Percentiles rank a stretch among this genome's conserved stretches.
Evolutionary conservation across 129 eudicot species (phyloP).

Genomic region (Pittosporum tobira): DNA sequence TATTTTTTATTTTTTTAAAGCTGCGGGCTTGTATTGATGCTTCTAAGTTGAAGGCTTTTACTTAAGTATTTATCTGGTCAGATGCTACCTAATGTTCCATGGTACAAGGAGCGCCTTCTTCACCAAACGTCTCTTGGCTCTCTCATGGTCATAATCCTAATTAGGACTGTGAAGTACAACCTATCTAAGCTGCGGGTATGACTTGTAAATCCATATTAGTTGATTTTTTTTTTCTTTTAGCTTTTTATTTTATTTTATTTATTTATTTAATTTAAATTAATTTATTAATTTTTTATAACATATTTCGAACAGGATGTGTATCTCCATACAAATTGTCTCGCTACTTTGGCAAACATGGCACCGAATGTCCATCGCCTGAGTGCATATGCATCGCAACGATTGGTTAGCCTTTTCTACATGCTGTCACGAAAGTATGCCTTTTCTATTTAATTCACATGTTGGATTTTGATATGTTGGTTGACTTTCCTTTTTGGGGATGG

Average conservation of each 20-base stretch:
- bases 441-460: slow-evolving; percentile 11
- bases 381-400: slow-evolving; percentile 88
- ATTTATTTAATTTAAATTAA: no score
- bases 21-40: slow-evolving; percentile 8
- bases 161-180: slow-evolving; percentile 89
- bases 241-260: no score
- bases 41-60: slow-evolving; percentile 14
- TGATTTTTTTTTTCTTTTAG: slow-evolving; percentile 2
- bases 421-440: slow-evolving; percentile 80
- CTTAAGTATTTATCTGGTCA: slow-evolving; percentile 23
- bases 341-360: slow-evolving; percentile 95
- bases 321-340: slow-evolving; percentile 96
- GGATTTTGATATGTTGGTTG: not conserved
- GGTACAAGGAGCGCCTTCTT: slow-evolving; percentile 96
- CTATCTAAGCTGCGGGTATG: slow-evolving; percentile 83
- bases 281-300: slow-evolving; percentile 22
- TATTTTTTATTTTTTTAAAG: not conserved
- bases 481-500: not conserved
- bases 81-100: slow-evolving; percentile 88
- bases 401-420: slow-evolving; percentile 90
- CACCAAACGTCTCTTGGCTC: slow-evolving; percentile 97
- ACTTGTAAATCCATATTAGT: slow-evolving; percentile 8
- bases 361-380: slow-evolving; percentile 86
- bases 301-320: slow-evolving; percentile 74
- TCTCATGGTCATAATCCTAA: slow-evolving; percentile 78